Conservation (phyloP, 1,139 yeast species). For the Blastobotrys niveus region DNA sequence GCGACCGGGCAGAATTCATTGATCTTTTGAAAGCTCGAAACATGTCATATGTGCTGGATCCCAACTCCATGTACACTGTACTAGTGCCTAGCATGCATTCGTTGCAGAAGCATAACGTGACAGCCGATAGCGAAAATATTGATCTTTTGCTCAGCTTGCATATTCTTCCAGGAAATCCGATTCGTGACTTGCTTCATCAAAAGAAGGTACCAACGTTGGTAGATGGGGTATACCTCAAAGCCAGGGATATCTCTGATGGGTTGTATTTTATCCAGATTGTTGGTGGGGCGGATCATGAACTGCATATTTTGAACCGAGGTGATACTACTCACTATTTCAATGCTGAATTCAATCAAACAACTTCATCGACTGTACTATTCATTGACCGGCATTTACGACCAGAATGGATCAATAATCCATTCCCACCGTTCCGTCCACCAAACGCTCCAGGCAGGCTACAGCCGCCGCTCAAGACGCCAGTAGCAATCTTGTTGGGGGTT, state of each 20-base stretch:
- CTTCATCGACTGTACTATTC: conserved; percentile 51
- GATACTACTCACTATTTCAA: conserved; percentile 57
- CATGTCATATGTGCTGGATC: conserved; percentile 33
- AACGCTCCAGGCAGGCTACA: neutral
- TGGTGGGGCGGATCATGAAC: conserved; percentile 60
- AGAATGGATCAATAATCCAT: conserved; percentile 47
- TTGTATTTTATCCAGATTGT: conserved; percentile 35
- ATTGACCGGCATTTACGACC: conserved; percentile 65
- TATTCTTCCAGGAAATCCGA: conserved; percentile 52
- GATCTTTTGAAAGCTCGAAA: conserved; percentile 43
- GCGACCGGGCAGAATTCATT: conserved; percentile 42
- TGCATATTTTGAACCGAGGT: conserved; percentile 61
- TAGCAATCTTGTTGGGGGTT: conserved; percentile 34
- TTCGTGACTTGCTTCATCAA: conserved; percentile 34
- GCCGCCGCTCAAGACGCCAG: conserved; percentile 34
- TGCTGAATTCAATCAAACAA: conserved; percentile 1
- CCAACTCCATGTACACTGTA: conserved; percentile 49
- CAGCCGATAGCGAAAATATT: conserved; percentile 42
- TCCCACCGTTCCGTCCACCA: conserved; percentile 22
- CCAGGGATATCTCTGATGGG: conserved; percentile 35
- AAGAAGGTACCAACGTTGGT: conserved; percentile 39
- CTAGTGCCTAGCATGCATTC: conserved; percentile 66
- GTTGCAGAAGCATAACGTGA: conserved; percentile 47
- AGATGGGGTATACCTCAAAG: conserved; percentile 41
- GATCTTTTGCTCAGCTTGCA: conserved; percentile 60